These are phyloP conservation scores for Silene vulgaris DNA, from an alignment of 179 eudicot species.

Conservation along the genomic window DNA sequence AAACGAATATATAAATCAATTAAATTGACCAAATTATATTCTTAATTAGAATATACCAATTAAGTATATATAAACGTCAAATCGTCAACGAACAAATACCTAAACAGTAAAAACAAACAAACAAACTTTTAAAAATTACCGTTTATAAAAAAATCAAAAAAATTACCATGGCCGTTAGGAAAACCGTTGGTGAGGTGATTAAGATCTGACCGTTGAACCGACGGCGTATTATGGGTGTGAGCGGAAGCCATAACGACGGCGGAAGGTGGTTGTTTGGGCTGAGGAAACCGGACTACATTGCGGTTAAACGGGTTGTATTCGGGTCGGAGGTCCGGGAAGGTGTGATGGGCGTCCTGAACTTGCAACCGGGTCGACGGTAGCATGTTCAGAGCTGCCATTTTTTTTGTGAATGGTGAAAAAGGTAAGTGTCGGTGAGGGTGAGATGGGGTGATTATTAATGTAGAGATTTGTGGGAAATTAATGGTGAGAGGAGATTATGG, in stretches of 20 bases:
- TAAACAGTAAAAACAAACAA: too few relatives aligned
- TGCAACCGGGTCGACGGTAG: constrained; percentile 17
- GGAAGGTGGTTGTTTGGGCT: neutral
- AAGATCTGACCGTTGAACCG: constrained; percentile 18
- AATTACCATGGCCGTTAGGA: constrained; percentile 26
- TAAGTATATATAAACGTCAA: too few relatives aligned
- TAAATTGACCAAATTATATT: neutral
- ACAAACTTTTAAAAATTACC: too few relatives aligned
- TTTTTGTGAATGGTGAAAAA: neutral
- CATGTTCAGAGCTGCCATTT: constrained; percentile 26
- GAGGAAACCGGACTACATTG: constrained; percentile 19
- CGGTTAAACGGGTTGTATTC: neutral
- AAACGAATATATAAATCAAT: neutral
- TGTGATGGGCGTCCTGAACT: constrained; percentile 2
- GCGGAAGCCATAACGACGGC: neutral
- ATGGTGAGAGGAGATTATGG: neutral
- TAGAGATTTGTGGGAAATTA: neutral
- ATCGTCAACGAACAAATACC: constrained; percentile 14
- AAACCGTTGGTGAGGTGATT: constrained; percentile 15
- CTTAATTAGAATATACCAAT: neutral
- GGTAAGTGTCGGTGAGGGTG: neutral
- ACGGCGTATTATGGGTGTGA: constrained; percentile 31
- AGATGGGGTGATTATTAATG: neutral
- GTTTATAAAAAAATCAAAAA: neutral
- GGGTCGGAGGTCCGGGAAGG: neutral